Evolutionary conservation across 345 rosid genomes (phyloP).

Genomic region (Odontarrhena argentea): DNA sequence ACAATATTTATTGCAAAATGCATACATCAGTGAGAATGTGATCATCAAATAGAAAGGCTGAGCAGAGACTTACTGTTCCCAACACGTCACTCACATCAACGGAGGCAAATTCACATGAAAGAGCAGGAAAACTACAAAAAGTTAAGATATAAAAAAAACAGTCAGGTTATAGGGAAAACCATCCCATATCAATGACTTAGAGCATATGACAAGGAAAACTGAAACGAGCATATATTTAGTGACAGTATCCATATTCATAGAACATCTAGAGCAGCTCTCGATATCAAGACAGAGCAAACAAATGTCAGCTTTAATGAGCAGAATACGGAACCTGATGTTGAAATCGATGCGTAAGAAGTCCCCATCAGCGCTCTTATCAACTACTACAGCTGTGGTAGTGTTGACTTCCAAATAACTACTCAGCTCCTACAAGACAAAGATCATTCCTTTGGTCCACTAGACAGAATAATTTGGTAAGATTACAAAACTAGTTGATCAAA

Average conservation of each 20-base stretch:
- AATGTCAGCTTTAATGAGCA: not conserved
- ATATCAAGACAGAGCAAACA: constrained; percentile 3
- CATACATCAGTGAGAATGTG: constrained; percentile 18
- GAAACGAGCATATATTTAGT: too few species aligned
- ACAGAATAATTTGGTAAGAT: not conserved
- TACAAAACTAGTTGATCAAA: constrained; percentile 9
- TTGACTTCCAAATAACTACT: constrained; percentile 71
- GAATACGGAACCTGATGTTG: constrained; percentile 68
- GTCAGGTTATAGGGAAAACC: constrained; percentile 7
- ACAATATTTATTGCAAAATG: not conserved
- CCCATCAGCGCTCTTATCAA: constrained; percentile 91
- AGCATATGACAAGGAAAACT: constrained; percentile 1
- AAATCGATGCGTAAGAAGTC: constrained; percentile 92
- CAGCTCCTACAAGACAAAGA: constrained; percentile 62
- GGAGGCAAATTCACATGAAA: constrained; percentile 97
- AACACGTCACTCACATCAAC: constrained; percentile 91
- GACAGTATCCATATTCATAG: not conserved
- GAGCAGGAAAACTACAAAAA: constrained; percentile 84
- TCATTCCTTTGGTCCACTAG: constrained; percentile 8
- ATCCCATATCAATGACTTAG: not conserved
- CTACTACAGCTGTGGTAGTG: constrained; percentile 81
- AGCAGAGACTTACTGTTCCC: constrained; percentile 84
- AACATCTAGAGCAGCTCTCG: not conserved
- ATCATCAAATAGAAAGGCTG: constrained; percentile 25
- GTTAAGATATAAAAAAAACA: constrained; percentile 14